Conservation (phyloP, 371 early-diverging fungal species). For the Sporodiniella umbellata region DNA sequence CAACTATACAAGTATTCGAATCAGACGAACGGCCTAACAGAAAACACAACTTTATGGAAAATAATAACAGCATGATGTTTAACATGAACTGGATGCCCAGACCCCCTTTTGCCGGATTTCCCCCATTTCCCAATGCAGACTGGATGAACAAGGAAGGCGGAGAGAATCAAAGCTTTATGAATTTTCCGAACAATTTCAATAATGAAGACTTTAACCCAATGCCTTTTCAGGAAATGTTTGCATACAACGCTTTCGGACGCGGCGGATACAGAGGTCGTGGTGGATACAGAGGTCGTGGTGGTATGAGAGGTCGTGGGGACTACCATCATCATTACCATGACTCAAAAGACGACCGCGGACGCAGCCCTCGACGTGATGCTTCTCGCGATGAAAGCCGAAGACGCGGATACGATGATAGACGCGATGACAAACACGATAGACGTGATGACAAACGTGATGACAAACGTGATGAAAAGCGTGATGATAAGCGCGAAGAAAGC, state of each 20-base stretch:
- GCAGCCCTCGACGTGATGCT: slow-evolving; percentile 2
- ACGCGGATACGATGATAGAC: slow-evolving; percentile 10
- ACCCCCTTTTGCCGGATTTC: slow-evolving; percentile 35
- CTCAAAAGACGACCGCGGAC: slow-evolving; percentile 1
- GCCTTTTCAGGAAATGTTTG: slow-evolving; percentile 35
- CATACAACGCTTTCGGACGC: slow-evolving; percentile 14
- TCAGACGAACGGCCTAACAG: slow-evolving; percentile 25
- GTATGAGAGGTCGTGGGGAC: slow-evolving; percentile 7
- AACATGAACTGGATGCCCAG: slow-evolving; percentile 41
- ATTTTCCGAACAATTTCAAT: not conserved
- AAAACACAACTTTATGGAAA: slow-evolving; percentile 14
- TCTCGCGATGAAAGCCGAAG: slow-evolving; percentile 6
- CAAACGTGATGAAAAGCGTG: slow-evolving; percentile 13
- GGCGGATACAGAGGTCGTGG: slow-evolving; percentile 34
- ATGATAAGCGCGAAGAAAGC: slow-evolving; percentile 8
- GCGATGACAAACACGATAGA: slow-evolving; percentile 10
- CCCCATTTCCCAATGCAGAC: slow-evolving; percentile 20
- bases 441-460: not conserved
- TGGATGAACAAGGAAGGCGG: slow-evolving; percentile 12
- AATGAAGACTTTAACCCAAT: slow-evolving; percentile 2
- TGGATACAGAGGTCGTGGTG: slow-evolving; percentile 21
- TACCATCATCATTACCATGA: slow-evolving; percentile 1
- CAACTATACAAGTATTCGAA: slow-evolving; percentile 32
- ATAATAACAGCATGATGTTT: slow-evolving; percentile 22
- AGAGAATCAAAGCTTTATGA: not conserved